Conservation (phyloP, 176 grass and related monocot species). For the Aegilops umbellulata region DNA sequence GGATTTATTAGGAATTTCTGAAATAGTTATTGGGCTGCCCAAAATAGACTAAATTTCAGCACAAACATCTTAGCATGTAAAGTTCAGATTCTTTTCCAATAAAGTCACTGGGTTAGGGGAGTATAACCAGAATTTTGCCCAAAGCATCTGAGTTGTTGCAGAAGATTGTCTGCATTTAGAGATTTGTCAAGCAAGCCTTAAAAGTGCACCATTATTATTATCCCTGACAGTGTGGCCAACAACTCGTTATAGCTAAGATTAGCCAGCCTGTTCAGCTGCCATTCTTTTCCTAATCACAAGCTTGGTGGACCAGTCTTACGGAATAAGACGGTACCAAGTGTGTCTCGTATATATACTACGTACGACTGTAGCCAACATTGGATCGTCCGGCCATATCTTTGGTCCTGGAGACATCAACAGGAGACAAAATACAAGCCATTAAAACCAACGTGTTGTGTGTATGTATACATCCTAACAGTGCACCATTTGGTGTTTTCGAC, state of each 20-base stretch:
- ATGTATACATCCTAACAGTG: background rate
- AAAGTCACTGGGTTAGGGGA: background rate
- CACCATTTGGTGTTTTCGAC: background rate
- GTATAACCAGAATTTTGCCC: background rate
- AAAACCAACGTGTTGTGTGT: background rate
- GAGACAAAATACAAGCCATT: slow-evolving; percentile 21
- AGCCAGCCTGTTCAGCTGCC: slow-evolving; percentile 23
- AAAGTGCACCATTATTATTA: background rate
- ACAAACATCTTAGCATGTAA: too few species aligned
- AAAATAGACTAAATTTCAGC: too few species aligned
- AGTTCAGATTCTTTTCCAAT: background rate
- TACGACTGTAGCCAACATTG: background rate
- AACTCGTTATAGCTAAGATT: slow-evolving; percentile 24
- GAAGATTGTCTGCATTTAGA: slow-evolving; percentile 13
- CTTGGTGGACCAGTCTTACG: background rate
- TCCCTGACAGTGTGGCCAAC: background rate
- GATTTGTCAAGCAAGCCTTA: background rate
- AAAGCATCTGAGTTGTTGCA: background rate
- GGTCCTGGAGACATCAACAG: background rate
- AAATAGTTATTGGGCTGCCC: too few species aligned
- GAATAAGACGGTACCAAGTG: background rate
- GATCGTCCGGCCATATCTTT: background rate
- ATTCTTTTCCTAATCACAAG: slow-evolving; percentile 6
- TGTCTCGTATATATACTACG: background rate
- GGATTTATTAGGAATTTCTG: too few species aligned